A percentile compares a stretch with the other conserved stretches of the same genome.
Conservation (phyloP, 768 basidiomycete species). For the Panaeolus papilionaceus region DNA sequence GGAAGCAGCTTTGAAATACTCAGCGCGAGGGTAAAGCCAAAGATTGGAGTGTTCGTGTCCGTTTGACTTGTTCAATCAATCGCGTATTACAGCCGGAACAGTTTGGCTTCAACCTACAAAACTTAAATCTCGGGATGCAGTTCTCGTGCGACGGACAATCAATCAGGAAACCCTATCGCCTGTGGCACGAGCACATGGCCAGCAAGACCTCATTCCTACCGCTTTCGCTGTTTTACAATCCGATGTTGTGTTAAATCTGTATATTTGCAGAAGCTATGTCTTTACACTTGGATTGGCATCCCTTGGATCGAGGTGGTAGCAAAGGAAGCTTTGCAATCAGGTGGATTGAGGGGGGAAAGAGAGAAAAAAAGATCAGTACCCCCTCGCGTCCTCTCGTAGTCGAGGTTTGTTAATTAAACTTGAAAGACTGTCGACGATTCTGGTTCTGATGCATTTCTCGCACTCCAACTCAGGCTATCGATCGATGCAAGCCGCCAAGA, state of each 20-base stretch:
- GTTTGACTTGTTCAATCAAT: background rate
- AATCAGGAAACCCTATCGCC: background rate
- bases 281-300: background rate
- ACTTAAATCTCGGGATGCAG: background rate
- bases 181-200: background rate
- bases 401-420: constrained; percentile 12
- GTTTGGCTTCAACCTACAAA: constrained; percentile 11
- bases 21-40: background rate
- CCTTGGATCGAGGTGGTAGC: constrained; percentile 6
- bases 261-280: background rate
- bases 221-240: background rate
- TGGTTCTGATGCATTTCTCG: constrained; percentile 1
- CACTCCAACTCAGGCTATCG: background rate
- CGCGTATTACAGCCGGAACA: constrained; percentile 14
- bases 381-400: constrained; percentile 11
- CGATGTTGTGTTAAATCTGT: background rate
- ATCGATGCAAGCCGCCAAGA: constrained; percentile 5
- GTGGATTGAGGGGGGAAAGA: background rate
- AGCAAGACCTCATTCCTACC: background rate
- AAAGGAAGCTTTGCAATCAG: constrained; percentile 7
- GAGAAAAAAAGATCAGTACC: constrained; percentile 5
- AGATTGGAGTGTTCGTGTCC: background rate
- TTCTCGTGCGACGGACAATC: constrained; percentile 6
- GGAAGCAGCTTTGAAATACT: background rate
- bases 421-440: constrained; percentile 3